These are phyloP conservation scores for Amanita pallidorosea DNA, from an alignment of 768 basidiomycete species.

Conservation along the genomic window DNA sequence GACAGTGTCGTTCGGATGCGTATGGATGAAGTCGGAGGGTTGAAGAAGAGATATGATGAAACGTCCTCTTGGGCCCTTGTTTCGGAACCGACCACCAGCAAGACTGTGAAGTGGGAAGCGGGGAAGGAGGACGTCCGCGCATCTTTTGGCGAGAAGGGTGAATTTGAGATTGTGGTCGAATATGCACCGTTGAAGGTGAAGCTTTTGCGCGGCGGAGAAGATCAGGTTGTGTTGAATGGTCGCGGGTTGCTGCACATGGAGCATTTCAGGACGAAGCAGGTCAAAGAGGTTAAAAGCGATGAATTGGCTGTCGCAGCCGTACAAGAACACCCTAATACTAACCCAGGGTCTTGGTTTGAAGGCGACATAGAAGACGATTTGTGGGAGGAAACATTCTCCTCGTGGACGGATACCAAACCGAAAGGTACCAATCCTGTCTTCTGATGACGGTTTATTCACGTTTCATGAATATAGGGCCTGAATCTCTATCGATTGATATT, in stretches of 20 bases:
- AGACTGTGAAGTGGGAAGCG: slow-evolving; percentile 49
- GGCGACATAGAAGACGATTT: slow-evolving; percentile 73
- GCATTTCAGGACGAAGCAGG: slow-evolving; percentile 72
- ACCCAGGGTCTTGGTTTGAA: slow-evolving; percentile 34
- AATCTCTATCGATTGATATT: slow-evolving; percentile 88
- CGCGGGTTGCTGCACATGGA: slow-evolving; percentile 94
- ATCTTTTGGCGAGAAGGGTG: slow-evolving; percentile 51
- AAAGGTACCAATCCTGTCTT: slow-evolving; percentile 53
- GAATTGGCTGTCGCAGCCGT: slow-evolving; percentile 17
- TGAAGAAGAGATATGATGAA: slow-evolving; percentile 84
- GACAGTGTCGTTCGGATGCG: slow-evolving; percentile 83
- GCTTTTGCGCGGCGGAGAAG: slow-evolving; percentile 62
- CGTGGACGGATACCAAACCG: slow-evolving; percentile 90
- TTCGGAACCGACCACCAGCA: slow-evolving; percentile 55
- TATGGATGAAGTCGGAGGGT: slow-evolving; percentile 78
- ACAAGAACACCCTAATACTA: too few species aligned
- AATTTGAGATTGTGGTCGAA: slow-evolving; percentile 55
- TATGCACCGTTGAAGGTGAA: slow-evolving; percentile 71
- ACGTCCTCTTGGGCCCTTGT: slow-evolving; percentile 84
- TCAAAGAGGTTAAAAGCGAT: slow-evolving; percentile 25
- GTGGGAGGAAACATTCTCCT: slow-evolving; percentile 83
- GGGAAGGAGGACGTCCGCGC: slow-evolving; percentile 57
- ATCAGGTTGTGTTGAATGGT: slow-evolving; percentile 85
- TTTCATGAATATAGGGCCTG: slow-evolving; percentile 60
- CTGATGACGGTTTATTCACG: background rate